Evolutionary conservation across 2,329 filamentous ascomycete species (phyloP).

Genomic region (Fulvia fulva): DNA sequence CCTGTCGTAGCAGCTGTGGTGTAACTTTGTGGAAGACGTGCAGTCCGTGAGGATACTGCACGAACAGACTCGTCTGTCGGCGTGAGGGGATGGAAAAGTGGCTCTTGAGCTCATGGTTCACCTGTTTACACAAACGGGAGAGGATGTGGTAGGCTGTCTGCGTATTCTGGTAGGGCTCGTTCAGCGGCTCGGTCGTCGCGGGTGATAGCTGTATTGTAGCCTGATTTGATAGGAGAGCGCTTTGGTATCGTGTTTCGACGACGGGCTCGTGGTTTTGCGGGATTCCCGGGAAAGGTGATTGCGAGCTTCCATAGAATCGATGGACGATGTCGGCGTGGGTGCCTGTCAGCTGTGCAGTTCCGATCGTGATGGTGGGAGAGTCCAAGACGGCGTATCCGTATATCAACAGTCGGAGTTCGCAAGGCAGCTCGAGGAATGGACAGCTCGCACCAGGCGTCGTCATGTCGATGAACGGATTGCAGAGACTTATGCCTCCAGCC

Average conservation of each 20-base stretch:
- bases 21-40: conserved; percentile 37
- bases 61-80: conserved; percentile 37
- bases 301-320: conserved; percentile 23
- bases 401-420: conserved; percentile 41
- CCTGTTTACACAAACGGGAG: conserved; percentile 30
- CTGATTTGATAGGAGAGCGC: conserved; percentile 33
- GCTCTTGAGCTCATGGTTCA: conserved; percentile 36
- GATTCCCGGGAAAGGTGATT: conserved; percentile 35
- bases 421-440: conserved; percentile 33
- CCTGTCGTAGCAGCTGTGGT: conserved; percentile 39
- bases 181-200: conserved; percentile 8
- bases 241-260: conserved; percentile 32
- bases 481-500: background rate
- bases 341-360: conserved; percentile 34
- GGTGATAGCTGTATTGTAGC: conserved; percentile 21
- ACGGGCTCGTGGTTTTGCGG: conserved; percentile 36
- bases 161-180: conserved; percentile 9
- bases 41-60: conserved; percentile 41
- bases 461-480: background rate
- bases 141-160: conserved; percentile 18
- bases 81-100: conserved; percentile 32
- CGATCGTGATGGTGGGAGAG: conserved; percentile 37
- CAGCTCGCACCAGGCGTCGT: conserved; percentile 6
- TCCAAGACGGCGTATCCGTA: conserved; percentile 40
- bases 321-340: conserved; percentile 31